These are phyloP conservation scores for Leishmania aethiopica DNA, from an alignment of 208 protist genomes.

Conservation along the genomic window DNA sequence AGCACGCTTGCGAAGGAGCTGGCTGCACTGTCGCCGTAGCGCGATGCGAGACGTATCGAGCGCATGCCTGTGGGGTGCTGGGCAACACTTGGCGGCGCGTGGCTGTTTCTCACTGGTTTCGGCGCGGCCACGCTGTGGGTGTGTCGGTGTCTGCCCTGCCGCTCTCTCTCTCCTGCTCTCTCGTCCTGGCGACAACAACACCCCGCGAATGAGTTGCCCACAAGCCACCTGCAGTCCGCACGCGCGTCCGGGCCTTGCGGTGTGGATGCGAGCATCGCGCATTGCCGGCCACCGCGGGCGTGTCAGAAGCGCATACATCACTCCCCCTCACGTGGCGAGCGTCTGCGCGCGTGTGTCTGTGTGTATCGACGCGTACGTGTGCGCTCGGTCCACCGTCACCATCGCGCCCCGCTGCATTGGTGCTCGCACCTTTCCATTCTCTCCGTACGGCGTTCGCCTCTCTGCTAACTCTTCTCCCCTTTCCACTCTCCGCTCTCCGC, in stretches of 20 bases:
- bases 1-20: conserved; percentile 1
- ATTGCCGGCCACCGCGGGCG: background rate
- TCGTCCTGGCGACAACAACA: background rate
- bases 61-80: background rate
- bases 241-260: background rate
- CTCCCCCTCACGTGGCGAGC: background rate
- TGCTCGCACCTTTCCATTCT: background rate
- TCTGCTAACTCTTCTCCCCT: background rate
- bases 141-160: background rate
- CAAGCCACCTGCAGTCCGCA: background rate
- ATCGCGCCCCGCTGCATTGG: background rate
- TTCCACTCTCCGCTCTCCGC: background rate
- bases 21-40: background rate
- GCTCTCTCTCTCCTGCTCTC: background rate
- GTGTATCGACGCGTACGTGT: no score
- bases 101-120: background rate
- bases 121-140: background rate
- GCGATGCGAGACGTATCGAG: background rate
- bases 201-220: background rate
- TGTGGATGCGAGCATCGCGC: background rate
- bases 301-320: background rate
- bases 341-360: background rate
- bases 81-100: background rate
- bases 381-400: background rate
- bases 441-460: background rate